A percentile compares a stretch with the other conserved stretches of the same genome.
Conservation (phyloP, 2,329 filamentous ascomycete species). For the Herpomyces periplanetae region DNA sequence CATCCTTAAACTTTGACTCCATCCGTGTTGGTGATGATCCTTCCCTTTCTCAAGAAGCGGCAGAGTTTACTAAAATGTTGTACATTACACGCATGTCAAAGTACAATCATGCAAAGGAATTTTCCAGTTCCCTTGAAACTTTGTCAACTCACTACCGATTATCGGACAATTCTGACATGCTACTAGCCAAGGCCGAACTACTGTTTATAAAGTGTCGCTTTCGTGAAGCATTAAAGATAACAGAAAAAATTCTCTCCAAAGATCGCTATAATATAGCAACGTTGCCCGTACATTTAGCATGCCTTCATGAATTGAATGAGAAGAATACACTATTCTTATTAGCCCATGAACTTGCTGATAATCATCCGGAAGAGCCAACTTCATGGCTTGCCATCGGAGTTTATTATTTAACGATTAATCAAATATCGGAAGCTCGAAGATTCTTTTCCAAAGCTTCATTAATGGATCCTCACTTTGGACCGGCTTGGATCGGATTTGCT, state of each 20-base stretch:
- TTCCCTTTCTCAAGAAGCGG: conserved; percentile 38
- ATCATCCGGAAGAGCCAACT: conserved; percentile 56
- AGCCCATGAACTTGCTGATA: conserved; percentile 64
- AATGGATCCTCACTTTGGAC: conserved; percentile 87
- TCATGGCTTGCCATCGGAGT: conserved; percentile 79
- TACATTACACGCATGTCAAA: conserved; percentile 87
- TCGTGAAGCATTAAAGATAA: conserved; percentile 45
- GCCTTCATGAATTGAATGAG: conserved; percentile 46
- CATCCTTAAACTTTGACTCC: conserved; percentile 58
- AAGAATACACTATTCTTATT: conserved; percentile 70
- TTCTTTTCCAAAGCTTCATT: conserved; percentile 93
- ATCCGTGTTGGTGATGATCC: conserved; percentile 23
- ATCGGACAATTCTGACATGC: conserved; percentile 44
- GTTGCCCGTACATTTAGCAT: conserved; percentile 65
- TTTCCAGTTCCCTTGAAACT: conserved; percentile 52
- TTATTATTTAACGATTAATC: conserved; percentile 63
- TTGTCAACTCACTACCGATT: conserved; percentile 79
- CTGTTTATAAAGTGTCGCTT: conserved; percentile 84
- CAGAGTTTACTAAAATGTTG: conserved; percentile 72
- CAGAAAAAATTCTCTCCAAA: conserved; percentile 34
- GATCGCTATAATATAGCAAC: conserved; percentile 66
- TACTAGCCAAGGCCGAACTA: conserved; percentile 57
- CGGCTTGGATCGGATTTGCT: conserved; percentile 93
- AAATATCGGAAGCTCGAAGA: conserved; percentile 61
- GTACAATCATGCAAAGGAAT: conserved; percentile 49